Conservation (phyloP, 2,329 filamentous ascomycete genomes). For the Colletotrichum agaves region DNA sequence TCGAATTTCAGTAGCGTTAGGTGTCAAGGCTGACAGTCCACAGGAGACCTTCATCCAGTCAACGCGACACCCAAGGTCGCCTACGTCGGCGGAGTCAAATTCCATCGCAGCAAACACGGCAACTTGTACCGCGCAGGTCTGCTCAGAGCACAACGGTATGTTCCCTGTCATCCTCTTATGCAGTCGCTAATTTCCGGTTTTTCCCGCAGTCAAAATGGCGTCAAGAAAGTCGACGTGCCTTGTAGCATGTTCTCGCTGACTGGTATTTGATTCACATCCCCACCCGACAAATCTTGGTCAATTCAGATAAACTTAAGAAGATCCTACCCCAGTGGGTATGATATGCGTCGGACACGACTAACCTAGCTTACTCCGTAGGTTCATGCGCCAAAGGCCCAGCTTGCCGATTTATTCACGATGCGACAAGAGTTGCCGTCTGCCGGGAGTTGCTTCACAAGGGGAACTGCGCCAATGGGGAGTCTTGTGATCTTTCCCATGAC, state of each 20-base stretch:
- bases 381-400: constrained; percentile 83
- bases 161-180: constrained; percentile 41
- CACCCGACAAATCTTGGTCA: constrained; percentile 42
- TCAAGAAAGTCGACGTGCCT: constrained; percentile 77
- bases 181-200: constrained; percentile 51
- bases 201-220: constrained; percentile 57
- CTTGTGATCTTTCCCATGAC: constrained; percentile 92
- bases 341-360: constrained; percentile 59
- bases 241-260: constrained; percentile 79
- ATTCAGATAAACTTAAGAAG: not conserved
- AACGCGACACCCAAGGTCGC: constrained; percentile 80
- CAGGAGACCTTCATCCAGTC: constrained; percentile 69
- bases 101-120: constrained; percentile 86
- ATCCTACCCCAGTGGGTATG: constrained; percentile 35
- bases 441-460: constrained; percentile 86
- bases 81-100: constrained; percentile 80
- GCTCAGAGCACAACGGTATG: constrained; percentile 81
- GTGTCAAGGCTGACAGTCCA: constrained; percentile 36
- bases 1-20: constrained; percentile 39
- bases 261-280: constrained; percentile 66
- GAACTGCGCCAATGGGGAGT: constrained; percentile 78
- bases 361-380: constrained; percentile 67
- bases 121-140: constrained; percentile 84
- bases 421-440: constrained; percentile 88
- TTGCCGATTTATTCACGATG: constrained; percentile 87